Evolutionary conservation across 805 yeast species (phyloP).

Genomic region (Metschnikowia lochheadii): DNA sequence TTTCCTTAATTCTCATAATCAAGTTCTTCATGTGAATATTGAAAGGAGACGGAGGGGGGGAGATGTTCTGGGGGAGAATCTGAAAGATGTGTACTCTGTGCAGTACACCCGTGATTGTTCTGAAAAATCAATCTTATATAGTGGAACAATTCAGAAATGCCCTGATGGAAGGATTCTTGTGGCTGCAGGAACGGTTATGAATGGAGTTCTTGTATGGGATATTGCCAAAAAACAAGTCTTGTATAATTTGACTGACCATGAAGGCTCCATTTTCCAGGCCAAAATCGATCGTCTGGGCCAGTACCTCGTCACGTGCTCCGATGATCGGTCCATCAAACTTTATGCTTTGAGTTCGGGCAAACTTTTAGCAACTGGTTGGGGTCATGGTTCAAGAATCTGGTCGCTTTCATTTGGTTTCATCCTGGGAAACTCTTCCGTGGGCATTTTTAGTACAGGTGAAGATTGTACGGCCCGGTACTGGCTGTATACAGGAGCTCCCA

Average conservation of each 20-base stretch:
- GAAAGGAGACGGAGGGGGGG: no score
- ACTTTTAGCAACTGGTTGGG: constrained; percentile 83
- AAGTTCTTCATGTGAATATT: constrained; percentile 31
- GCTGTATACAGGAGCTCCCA: constrained; percentile 39
- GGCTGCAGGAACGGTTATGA: constrained; percentile 92
- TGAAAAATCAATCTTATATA: constrained; percentile 81
- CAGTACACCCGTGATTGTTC: constrained; percentile 41
- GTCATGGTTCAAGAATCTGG: constrained; percentile 96
- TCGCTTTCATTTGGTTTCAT: constrained; percentile 50
- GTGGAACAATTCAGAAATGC: constrained; percentile 66
- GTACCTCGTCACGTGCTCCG: constrained; percentile 77
- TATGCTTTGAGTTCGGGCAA: constrained; percentile 61
- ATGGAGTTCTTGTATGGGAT: constrained; percentile 82
- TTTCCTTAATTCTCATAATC: constrained; percentile 78
- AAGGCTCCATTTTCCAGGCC: constrained; percentile 88
- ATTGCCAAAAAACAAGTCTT: constrained; percentile 38
- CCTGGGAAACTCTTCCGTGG: constrained; percentile 19
- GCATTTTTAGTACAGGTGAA: constrained; percentile 69
- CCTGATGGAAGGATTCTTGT: constrained; percentile 43
- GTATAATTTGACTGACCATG: constrained; percentile 67
- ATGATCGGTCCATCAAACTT: constrained; percentile 82
- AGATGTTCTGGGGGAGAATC: constrained; percentile 6
- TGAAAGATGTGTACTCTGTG: constrained; percentile 18
- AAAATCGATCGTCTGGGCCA: constrained; percentile 53
- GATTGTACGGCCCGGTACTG: constrained; percentile 84